phyloP scores from a whole-genome alignment of 345 rosid species.

The Barbarea vulgaris region DNA sequence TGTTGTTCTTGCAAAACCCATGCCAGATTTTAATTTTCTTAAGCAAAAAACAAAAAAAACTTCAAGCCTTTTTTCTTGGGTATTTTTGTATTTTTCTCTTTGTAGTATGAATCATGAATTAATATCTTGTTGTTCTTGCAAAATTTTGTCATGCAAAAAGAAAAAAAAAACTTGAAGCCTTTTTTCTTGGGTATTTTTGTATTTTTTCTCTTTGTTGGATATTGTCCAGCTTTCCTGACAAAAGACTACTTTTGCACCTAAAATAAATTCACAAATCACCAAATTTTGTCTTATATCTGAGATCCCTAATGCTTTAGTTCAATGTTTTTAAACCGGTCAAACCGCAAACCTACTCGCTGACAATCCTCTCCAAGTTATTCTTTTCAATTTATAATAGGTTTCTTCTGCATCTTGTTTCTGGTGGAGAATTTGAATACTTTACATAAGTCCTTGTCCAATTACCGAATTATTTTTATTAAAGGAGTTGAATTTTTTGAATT shows the following conservation, averaged over 20 bases:
- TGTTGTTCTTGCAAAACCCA: conserved; percentile 22
- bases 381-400: not conserved
- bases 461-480: not conserved
- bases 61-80: not conserved
- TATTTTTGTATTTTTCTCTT: not conserved
- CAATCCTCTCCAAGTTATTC: not conserved
- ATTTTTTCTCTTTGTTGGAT: not conserved
- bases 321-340: not conserved
- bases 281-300: conserved; percentile 7
- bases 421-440: not conserved
- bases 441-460: not conserved
- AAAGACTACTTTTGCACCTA: conserved; percentile 2
- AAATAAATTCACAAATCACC: not conserved
- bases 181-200: not conserved
- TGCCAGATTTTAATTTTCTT: not conserved
- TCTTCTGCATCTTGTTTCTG: not conserved
- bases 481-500: not conserved
- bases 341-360: not conserved
- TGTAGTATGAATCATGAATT: not conserved
- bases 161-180: too few species aligned
- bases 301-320: not conserved
- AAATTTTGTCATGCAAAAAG: conserved; percentile 18
- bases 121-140: conserved; percentile 1
- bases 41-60: conserved; percentile 10
- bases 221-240: conserved; percentile 14